phyloP scores from a whole-genome alignment of 2,329 filamentous ascomycete species.

The Verruconis gallopava region DNA sequence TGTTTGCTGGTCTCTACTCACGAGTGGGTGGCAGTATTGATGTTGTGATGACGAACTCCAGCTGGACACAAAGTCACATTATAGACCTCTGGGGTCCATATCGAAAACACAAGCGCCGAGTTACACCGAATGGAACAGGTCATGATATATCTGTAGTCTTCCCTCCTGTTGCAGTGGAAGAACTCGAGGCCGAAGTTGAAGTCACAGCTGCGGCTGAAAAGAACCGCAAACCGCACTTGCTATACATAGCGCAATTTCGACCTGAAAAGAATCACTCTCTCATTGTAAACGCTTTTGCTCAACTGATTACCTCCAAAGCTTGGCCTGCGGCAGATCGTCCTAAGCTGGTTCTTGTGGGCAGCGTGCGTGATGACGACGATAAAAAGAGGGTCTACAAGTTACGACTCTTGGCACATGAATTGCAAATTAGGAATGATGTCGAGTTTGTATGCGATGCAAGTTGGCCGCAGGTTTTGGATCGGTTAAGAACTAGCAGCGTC shows the following conservation, averaged over 20 bases:
- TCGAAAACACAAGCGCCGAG: neutral
- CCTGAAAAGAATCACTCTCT: conserved; percentile 93
- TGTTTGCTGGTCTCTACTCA: conserved; percentile 73
- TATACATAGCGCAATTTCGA: conserved; percentile 95
- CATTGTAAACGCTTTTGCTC: conserved; percentile 71
- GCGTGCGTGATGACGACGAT: conserved; percentile 74
- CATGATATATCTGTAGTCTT: conserved; percentile 54
- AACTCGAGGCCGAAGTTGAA: conserved; percentile 62
- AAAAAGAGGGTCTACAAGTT: conserved; percentile 78
- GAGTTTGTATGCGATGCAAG: conserved; percentile 82
- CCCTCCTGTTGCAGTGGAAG: conserved; percentile 80
- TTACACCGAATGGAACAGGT: neutral
- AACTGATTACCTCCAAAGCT: conserved; percentile 35
- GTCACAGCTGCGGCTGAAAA: conserved; percentile 57
- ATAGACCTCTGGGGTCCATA: conserved; percentile 17
- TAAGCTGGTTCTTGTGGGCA: conserved; percentile 74
- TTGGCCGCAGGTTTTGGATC: conserved; percentile 75
- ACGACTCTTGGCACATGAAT: conserved; percentile 71
- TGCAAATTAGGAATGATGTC: conserved; percentile 71
- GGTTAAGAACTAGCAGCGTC: conserved; percentile 62
- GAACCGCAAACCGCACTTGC: conserved; percentile 54
- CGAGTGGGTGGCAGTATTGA: conserved; percentile 74
- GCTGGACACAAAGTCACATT: conserved; percentile 78
- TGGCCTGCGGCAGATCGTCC: conserved; percentile 25
- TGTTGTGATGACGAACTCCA: conserved; percentile 94